Base-by-base conservation (phyloP, 208 protist species). In the Angomonas deanei region DNA sequence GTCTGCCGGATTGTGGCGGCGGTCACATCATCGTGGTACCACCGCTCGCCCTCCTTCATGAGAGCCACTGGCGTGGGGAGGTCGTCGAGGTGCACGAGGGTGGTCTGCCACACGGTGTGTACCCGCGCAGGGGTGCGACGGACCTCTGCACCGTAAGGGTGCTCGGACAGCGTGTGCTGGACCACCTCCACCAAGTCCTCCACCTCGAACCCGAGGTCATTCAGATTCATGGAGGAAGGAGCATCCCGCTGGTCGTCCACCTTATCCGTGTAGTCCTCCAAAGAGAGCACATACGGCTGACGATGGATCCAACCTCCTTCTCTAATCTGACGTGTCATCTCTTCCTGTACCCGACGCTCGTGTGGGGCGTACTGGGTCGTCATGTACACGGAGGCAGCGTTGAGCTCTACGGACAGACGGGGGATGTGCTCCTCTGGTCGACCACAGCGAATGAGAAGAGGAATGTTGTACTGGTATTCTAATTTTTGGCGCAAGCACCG, bases 11-110 rank as follows among this genome's bases (percentile, higher is more conserved):
- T 92, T 24, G 64, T 74, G n/a, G 78, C 80, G 15, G 75, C 56
- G 10, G 76, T 91, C 27, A 92, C 80, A 52, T 93, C 87, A 62
- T 96, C 91, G 64, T 94, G 87, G 70, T 89, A 94, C 84, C 85
- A 92, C 3, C 91, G 81, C 74, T 93, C 84, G 17, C 86, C 85
- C 30, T 93, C 84, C 42, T 78, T 72, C 87, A 96, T 94, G 4
- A 74, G 59, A 0, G 81, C 67, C 26, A 94, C 73, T 30, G 91
- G 86, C 11, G 80, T 86, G 38, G 82, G 77, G 5, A 96, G 70
- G 63, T 96, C 91, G 66, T 96, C 87, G 30, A 93, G 66, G 77
- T 96, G 91, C 5, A 96, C 76, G n/a, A 96, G 72, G 23, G 91
- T 96, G 11, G 83, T 80, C 58, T 94, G 87, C 88, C 91, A 96